A percentile compares a stretch with the other conserved stretches of the same genome.
These are phyloP conservation scores for Byssoonygena ceratinophila DNA, from an alignment of 2,329 filamentous ascomycete genomes.

Conservation along the genomic window DNA sequence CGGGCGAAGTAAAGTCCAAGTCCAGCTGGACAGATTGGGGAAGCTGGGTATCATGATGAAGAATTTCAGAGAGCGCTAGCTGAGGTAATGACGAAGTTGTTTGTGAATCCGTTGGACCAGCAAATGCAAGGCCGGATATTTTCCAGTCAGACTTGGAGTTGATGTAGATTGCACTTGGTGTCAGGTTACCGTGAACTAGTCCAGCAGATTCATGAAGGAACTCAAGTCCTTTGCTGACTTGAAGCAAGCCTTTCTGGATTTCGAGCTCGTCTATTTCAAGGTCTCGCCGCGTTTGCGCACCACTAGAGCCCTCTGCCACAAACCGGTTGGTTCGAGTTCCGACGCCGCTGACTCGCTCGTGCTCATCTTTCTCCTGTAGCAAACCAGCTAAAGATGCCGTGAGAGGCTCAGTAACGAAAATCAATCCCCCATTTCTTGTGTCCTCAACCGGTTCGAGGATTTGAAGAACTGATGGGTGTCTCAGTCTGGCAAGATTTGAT, in stretches of 20 bases:
- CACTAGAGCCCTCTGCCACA: conserved; percentile 68
- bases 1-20: conserved; percentile 86
- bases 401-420: conserved; percentile 90
- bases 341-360: conserved; percentile 59
- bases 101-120: conserved; percentile 66
- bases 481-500: conserved; percentile 71
- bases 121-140: conserved; percentile 86
- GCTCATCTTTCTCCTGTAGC: conserved; percentile 77
- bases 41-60: conserved; percentile 75
- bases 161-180: conserved; percentile 83
- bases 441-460: conserved; percentile 93
- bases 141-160: conserved; percentile 99
- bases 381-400: conserved; percentile 77
- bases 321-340: conserved; percentile 65
- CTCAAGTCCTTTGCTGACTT: conserved; percentile 86
- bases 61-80: conserved; percentile 69
- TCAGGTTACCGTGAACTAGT: conserved; percentile 86
- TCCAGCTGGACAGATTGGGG: conserved; percentile 77
- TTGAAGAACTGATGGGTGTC: conserved; percentile 86
- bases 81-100: conserved; percentile 66
- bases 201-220: conserved; percentile 93
- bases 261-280: conserved; percentile 93
- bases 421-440: conserved; percentile 76
- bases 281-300: conserved; percentile 62
- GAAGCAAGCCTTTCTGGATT: conserved; percentile 89